phyloP scores from a whole-genome alignment of 2,329 filamentous ascomycete species.

The Colletotrichum somersetense region DNA sequence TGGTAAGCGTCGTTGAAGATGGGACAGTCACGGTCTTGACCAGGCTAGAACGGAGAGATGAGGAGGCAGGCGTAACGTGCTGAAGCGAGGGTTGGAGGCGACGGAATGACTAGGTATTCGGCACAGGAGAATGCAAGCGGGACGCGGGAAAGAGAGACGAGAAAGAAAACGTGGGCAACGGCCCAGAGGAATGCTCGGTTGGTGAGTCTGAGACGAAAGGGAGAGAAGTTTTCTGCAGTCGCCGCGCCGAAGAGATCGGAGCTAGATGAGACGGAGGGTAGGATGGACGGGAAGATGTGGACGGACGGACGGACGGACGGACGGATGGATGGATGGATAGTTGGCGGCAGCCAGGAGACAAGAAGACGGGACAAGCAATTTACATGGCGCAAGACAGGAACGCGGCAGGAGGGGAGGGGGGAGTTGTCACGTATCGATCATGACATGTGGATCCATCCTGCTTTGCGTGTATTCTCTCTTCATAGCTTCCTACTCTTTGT shows the following conservation, averaged over 20 bases:
- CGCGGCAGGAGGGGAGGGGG: neutral
- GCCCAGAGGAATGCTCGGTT: constrained; percentile 13
- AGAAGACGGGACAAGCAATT: neutral
- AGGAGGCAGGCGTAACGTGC: neutral
- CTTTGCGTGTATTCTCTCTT: neutral
- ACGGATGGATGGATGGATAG: neutral
- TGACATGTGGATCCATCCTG: neutral
- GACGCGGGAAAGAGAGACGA: neutral
- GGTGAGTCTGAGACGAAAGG: constrained; percentile 17
- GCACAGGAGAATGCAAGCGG: neutral
- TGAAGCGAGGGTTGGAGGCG: neutral
- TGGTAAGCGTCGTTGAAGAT: neutral
- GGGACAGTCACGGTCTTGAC: neutral
- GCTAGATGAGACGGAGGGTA: neutral
- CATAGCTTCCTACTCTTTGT: too few species aligned
- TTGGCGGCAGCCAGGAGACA: neutral
- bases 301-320: neutral
- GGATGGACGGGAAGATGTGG: neutral
- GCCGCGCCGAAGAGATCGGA: neutral
- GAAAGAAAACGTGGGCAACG: constrained; percentile 32
- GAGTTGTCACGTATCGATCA: neutral
- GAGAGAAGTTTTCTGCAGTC: neutral
- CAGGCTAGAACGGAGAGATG: constrained; percentile 8
- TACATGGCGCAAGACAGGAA: neutral
- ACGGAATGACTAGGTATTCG: neutral